phyloP scores from a whole-genome alignment of 2,329 filamentous ascomycete species.

The Cadophora malorum region DNA sequence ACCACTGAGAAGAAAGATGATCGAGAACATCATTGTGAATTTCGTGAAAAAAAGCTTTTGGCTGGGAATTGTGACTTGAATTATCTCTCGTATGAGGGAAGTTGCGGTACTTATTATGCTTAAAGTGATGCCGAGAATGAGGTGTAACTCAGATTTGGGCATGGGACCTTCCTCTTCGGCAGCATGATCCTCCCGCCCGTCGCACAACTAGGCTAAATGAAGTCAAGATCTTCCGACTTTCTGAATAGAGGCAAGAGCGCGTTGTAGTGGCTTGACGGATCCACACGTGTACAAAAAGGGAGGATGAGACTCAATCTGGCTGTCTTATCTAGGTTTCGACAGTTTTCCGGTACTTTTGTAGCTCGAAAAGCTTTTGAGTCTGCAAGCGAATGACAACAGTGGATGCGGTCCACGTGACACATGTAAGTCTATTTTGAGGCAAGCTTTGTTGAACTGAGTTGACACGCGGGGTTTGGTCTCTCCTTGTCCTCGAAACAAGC shows the following conservation, averaged over 20 bases:
- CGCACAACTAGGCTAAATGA: neutral
- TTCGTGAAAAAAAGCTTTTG: neutral
- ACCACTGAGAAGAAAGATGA: neutral
- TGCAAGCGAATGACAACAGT: neutral
- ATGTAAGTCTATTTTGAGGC: neutral
- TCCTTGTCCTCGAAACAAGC: too few relatives aligned
- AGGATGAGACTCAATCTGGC: neutral
- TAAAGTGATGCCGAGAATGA: neutral
- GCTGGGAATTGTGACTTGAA: neutral
- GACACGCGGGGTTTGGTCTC: neutral
- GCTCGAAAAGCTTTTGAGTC: neutral
- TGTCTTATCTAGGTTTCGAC: neutral
- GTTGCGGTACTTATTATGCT: neutral
- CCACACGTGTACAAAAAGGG: neutral
- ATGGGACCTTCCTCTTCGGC: conserved; percentile 6
- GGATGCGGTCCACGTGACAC: neutral
- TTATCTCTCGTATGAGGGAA: neutral
- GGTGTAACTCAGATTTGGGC: neutral
- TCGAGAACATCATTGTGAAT: neutral
- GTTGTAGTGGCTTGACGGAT: neutral
- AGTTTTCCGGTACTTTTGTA: conserved; percentile 5
- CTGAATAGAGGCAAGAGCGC: neutral
- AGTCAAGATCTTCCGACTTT: conserved; percentile 7
- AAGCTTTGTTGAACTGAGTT: neutral
- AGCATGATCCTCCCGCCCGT: conserved; percentile 7